A percentile compares a stretch with the other conserved stretches of the same genome.
Evolutionary conservation across 2,329 filamentous ascomycete genomes (phyloP).

Genomic region (Xylaria sp.): DNA sequence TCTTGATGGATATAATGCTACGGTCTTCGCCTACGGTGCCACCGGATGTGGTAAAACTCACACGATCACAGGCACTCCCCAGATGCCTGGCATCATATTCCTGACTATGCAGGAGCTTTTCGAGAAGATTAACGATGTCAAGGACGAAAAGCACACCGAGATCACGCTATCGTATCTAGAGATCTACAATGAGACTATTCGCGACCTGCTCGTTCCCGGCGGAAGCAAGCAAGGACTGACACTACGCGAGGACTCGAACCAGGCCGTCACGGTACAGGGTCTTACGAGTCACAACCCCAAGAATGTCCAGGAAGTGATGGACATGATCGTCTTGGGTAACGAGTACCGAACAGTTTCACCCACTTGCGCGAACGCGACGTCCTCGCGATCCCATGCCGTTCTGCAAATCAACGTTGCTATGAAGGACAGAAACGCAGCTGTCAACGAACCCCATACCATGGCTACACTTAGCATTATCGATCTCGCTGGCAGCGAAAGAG

Average conservation of each 20-base stretch:
- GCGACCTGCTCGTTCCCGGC: slow-evolving; percentile 82
- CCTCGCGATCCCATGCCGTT: slow-evolving; percentile 93
- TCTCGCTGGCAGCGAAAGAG: slow-evolving; percentile 89
- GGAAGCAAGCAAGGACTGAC: slow-evolving; percentile 80
- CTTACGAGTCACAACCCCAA: slow-evolving; percentile 86
- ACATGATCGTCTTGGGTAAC: slow-evolving; percentile 95
- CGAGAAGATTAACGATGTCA: slow-evolving; percentile 84
- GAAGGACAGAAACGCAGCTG: slow-evolving; percentile 85
- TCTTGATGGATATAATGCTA: slow-evolving; percentile 96
- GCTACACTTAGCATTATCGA: slow-evolving; percentile 98
- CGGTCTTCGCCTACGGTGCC: slow-evolving; percentile 95
- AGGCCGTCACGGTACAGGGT: slow-evolving; percentile 84
- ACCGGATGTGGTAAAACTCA: slow-evolving; percentile 98
- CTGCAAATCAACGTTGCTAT: slow-evolving; percentile 94
- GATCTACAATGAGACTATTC: slow-evolving; percentile 98
- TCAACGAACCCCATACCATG: slow-evolving; percentile 96
- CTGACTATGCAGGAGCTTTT: slow-evolving; percentile 98
- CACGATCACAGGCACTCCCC: slow-evolving; percentile 86
- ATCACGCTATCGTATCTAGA: slow-evolving; percentile 92
- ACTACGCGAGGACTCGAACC: slow-evolving; percentile 90
- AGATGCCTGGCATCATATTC: slow-evolving; percentile 96
- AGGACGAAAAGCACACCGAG: slow-evolving; percentile 82
- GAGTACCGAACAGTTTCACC: slow-evolving; percentile 93
- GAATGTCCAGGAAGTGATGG: slow-evolving; percentile 95
- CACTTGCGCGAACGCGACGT: slow-evolving; percentile 94